Evolutionary conservation across 768 basidiomycete genomes (phyloP).

Genomic region (Boletus sp.): DNA sequence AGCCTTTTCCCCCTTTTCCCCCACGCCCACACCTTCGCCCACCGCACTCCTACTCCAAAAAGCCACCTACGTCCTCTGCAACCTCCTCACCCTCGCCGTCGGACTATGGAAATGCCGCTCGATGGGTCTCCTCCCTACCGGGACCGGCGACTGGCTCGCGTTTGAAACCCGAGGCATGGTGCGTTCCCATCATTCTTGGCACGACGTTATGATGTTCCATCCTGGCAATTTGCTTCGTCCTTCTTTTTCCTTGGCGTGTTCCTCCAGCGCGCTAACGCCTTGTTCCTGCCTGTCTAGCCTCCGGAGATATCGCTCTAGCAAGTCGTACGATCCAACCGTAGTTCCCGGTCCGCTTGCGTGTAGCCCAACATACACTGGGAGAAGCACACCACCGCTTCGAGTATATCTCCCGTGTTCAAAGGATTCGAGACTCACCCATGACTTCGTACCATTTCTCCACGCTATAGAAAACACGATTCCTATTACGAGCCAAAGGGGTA

Average conservation of each 20-base stretch:
- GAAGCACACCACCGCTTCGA: too few species aligned
- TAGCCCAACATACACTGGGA: too few species aligned
- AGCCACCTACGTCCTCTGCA: constrained; percentile 43
- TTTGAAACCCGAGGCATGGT: too few species aligned
- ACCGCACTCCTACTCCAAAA: constrained; percentile 69
- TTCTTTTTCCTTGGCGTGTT: background rate
- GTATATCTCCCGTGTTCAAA: too few species aligned
- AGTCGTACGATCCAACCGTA: background rate
- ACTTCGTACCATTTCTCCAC: constrained; percentile 14
- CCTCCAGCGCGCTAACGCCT: too few species aligned
- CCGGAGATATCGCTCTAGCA: constrained; percentile 44
- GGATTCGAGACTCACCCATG: constrained; percentile 10
- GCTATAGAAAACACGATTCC: constrained; percentile 12
- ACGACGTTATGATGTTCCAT: too few species aligned
- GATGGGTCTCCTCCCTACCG: too few species aligned
- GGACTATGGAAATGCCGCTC: too few species aligned
- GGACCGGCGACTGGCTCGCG: too few species aligned
- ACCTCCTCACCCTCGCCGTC: too few species aligned
- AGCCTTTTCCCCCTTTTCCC: constrained; percentile 58
- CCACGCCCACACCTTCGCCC: constrained; percentile 41
- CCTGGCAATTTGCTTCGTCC: too few species aligned
- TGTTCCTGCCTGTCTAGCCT: constrained; percentile 28
- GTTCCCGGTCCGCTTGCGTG: background rate
- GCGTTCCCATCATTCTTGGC: too few species aligned
- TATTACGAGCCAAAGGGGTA: constrained; percentile 20